Evolutionary conservation across 352 stramenopile species (phyloP), one percentile per base, ranked within the genome.

Genomic region (Phytophthora capsici): DNA sequence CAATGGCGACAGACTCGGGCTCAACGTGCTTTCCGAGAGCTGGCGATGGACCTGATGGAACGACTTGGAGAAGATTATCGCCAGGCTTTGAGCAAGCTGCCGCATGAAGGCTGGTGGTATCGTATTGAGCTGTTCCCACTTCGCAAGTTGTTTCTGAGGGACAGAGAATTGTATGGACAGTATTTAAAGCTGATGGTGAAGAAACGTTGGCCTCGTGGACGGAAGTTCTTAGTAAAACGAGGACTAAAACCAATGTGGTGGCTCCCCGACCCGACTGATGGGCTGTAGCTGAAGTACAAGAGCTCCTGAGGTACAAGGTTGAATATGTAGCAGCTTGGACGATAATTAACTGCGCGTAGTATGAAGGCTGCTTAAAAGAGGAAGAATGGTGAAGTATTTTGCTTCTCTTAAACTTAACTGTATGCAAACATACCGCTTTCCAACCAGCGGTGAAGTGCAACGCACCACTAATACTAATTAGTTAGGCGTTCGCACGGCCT

Each of bases 101-200:
- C 58, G 26, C 56, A 64, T 25, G 55, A 77, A 43, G 71, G 59
- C 36, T 80, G 68, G 71, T 80, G 71, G 71, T 80, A 77, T 69
- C 64, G 71, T 34, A 61, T 22, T 4, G 56, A 41, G n/a, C 71
- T 68, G 0, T 65, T 79, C 37, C 28, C 30, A 13, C 63, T 79
- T 22, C 66, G 67, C 30, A 54, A 56, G 36, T 36, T 79, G 22
- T 79, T 74, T 28, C 43, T 63, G 3, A 46, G 26, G 25, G 50
- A 66, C 44, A 28, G 30, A 3, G 22, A 14, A 4, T 32, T 61
- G 1, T 79, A 76, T 28, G 30, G 32, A 3, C 45, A 71, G 50
- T 74, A 79, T 45, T 58, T 79, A 25, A 20, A n/a, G 22, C 22
- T 30, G 12, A 45, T 53, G 3, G 40, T 62, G 57, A 71, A 57